Evolutionary conservation across 208 protist genomes (phyloP).

Genomic region (Acanthamoeba comandoni): DNA sequence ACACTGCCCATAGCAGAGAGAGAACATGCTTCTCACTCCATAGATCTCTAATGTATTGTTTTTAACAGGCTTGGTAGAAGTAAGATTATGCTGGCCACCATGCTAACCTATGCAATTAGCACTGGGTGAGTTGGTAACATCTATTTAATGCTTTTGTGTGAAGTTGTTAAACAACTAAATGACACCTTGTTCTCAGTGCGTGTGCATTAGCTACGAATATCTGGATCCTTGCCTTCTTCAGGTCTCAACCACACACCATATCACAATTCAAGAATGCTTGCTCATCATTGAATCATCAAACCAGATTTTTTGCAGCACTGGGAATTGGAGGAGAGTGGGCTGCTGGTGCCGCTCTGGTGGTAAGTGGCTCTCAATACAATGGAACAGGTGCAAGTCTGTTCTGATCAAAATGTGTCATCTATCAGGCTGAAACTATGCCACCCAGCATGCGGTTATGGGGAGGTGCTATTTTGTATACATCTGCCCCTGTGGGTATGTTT

Average conservation of each 20-base stretch:
- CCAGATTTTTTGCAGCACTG: constrained; percentile 34
- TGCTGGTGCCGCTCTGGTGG: constrained; percentile 40
- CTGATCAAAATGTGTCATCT: background rate
- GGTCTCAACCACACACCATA: too few relatives aligned
- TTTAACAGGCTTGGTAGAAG: constrained; percentile 29
- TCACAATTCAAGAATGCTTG: too few relatives aligned
- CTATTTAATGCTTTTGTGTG: background rate
- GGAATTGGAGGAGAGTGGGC: constrained; percentile 60
- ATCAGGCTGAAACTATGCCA: constrained; percentile 64
- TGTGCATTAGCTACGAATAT: constrained; percentile 31
- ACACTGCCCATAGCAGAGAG: background rate
- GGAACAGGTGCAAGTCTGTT: background rate
- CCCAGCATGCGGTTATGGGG: constrained; percentile 44
- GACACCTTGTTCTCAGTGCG: background rate
- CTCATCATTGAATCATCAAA: too few relatives aligned
- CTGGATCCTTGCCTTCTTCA: constrained; percentile 35
- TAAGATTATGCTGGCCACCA: constrained; percentile 45
- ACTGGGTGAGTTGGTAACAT: constrained; percentile 7
- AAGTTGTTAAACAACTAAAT: background rate
- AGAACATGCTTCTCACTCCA: too few relatives aligned
- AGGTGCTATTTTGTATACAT: constrained; percentile 56
- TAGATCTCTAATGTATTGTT: too few relatives aligned
- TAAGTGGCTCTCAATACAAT: background rate
- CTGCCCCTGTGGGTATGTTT: constrained; percentile 17
- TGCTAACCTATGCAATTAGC: constrained; percentile 14